Conservation (phyloP, 148 eudicot genomes). For the Gaultheria prostrata region DNA sequence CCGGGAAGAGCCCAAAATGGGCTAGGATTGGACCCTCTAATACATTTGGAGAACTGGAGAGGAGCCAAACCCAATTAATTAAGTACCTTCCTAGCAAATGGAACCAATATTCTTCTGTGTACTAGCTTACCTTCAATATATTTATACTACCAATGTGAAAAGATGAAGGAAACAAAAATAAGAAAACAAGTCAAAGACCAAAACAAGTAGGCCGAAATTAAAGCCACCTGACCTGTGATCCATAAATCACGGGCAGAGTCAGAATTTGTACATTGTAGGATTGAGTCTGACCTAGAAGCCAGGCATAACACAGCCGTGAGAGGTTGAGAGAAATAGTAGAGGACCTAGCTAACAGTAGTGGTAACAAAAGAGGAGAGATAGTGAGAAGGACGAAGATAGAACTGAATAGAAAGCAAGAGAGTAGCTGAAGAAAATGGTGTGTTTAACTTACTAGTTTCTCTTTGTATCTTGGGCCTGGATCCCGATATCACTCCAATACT, state of each 20-base stretch:
- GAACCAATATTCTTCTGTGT: background rate
- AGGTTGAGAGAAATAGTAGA: background rate
- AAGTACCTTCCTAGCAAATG: too few relatives aligned
- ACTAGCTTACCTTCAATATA: background rate
- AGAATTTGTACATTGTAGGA: too few relatives aligned
- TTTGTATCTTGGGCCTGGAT: too few relatives aligned
- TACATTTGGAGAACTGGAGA: too few relatives aligned
- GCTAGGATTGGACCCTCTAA: too few relatives aligned
- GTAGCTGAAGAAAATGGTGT: too few relatives aligned
- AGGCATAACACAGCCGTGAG: background rate
- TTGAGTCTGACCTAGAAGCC: too few relatives aligned
- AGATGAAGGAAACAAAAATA: background rate
- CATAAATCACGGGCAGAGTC: background rate
- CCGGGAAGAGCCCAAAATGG: too few relatives aligned
- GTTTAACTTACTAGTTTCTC: too few relatives aligned
- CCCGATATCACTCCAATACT: too few relatives aligned
- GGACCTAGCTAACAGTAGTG: background rate
- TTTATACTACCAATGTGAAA: background rate
- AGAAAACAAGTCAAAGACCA: background rate
- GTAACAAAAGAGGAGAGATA: background rate
- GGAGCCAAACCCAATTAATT: too few relatives aligned
- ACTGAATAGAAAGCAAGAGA: too few relatives aligned
- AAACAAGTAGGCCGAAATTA: background rate
- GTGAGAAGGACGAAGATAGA: background rate
- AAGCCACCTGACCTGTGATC: background rate